Percentiles rank a stretch among this genome's conserved stretches.
These are phyloP conservation scores for Spizellomyces punctatus DNA, from an alignment of 192 early-diverging fungal genomes.

Conservation along the genomic window DNA sequence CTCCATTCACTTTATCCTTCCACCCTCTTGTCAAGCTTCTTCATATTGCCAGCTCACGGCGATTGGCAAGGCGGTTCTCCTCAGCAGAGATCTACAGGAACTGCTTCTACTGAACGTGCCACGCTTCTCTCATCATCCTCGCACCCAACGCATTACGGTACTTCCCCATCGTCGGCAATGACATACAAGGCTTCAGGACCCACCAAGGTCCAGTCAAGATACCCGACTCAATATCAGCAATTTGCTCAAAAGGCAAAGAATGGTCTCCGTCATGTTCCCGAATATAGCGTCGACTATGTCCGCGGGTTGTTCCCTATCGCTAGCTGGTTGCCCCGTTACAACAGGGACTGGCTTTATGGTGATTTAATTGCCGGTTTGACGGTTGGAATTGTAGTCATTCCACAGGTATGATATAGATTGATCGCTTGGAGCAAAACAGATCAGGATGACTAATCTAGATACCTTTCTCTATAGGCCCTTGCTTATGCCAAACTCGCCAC, in stretches of 20 bases:
- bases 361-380: conserved; percentile 76
- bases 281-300: conserved; percentile 11
- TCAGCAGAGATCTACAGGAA: too few relatives aligned
- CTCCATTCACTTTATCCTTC: too few relatives aligned
- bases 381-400: conserved; percentile 72
- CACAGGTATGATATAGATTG: conserved; percentile 45
- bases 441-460: too few relatives aligned
- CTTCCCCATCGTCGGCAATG: not conserved
- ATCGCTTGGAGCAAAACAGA: not conserved
- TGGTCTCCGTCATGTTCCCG: not conserved
- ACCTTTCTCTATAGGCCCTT: conserved; percentile 28
- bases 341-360: conserved; percentile 66
- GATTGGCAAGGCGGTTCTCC: too few relatives aligned
- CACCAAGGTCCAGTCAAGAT: not conserved
- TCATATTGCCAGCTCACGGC: too few relatives aligned
- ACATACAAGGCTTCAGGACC: not conserved
- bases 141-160: not conserved
- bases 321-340: conserved; percentile 57
- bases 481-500: conserved; percentile 77
- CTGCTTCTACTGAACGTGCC: too few relatives aligned
- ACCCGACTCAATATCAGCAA: not conserved
- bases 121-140: too few relatives aligned
- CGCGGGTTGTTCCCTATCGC: conserved; percentile 49
- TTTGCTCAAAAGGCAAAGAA: not conserved
- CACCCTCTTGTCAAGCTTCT: too few relatives aligned